Evolutionary conservation across 352 stramenopile species (phyloP), one percentile per base, ranked within the genome.

Genomic region (Phytophthora tentaculata): DNA sequence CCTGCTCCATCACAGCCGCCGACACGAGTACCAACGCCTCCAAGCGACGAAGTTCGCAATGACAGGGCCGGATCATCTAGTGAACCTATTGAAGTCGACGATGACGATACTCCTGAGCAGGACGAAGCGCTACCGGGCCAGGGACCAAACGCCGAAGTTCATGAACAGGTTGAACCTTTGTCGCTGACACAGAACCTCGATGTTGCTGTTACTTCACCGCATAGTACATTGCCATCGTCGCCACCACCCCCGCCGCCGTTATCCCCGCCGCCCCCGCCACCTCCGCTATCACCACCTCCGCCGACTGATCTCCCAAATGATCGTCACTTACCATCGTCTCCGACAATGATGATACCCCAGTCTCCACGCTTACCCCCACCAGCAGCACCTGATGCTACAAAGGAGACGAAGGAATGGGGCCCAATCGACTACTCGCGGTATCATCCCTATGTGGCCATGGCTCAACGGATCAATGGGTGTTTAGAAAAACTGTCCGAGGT

Each of bases 381-480:
- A 1, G 55, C 65, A 35, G 28, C 59, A 50, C 41, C 63, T 26
- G 52, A 61, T 51, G 19, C 26, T 22, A 52, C 26, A 10, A 51
- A 64, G 50, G 56, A 71, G 41, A 50, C 35, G 20, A 60, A 53
- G 48, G 52, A 67, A 13, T 69, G 64, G 45, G 67, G 56, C 17
- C 68, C 76, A 2, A 89, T 96, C n/a, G 84, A 94, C 37, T 94
- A 94, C 47, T 90, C 80, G 13, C 71, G 67, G 14, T 94, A 91
- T 64, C 74, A 81, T 3, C 71, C 83, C 12, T 96, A 96, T 56
- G 81, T 84, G 22, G 53, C 72, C 1, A 74, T 92, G 39, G 88
- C 88, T 22, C 86, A 95, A 45, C 85, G 87, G 24, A 86, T 96
- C 23, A 96, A 96, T 64, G 61, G 61, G 5, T 96, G 88, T 20